phyloP scores from a whole-genome alignment of 2,329 filamentous ascomycete genomes.

The Aspergillus proliferans region DNA sequence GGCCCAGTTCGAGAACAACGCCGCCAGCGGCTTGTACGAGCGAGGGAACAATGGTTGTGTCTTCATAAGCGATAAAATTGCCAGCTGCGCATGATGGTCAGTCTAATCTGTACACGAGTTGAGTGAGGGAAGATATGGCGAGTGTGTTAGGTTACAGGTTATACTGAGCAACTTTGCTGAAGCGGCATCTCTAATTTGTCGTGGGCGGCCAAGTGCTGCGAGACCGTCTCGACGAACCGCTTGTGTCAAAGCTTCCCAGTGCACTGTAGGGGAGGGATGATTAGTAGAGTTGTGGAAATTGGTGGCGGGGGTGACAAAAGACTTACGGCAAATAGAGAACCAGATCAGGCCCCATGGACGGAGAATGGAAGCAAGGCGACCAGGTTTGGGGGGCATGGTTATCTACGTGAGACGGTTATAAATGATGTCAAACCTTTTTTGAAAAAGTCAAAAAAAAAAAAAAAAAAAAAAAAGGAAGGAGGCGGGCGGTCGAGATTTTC shows the following conservation, averaged over 20 bases:
- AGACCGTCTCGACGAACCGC: constrained; percentile 13
- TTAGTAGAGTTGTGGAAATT: too few relatives aligned
- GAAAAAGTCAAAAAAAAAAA: too few relatives aligned
- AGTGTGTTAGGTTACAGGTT: constrained; percentile 7
- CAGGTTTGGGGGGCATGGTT: too few relatives aligned
- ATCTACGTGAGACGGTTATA: too few relatives aligned
- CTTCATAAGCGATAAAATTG: constrained; percentile 28
- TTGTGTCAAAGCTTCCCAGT: constrained; percentile 12
- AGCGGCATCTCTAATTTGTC: constrained; percentile 13
- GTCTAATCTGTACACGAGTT: neutral
- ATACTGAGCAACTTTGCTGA: constrained; percentile 12
- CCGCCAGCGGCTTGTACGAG: constrained; percentile 27
- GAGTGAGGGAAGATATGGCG: too few relatives aligned
- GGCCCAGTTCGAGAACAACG: constrained; percentile 40
- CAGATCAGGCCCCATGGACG: too few relatives aligned
- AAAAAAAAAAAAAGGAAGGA: too few relatives aligned
- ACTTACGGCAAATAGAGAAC: too few relatives aligned
- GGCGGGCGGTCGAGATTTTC: too few relatives aligned
- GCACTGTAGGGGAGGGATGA: constrained; percentile 3
- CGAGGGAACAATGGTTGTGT: constrained; percentile 27
- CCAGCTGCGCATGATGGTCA: constrained; percentile 14
- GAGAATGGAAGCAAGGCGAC: too few relatives aligned
- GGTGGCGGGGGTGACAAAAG: too few relatives aligned
- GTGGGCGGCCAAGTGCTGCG: constrained; percentile 5
- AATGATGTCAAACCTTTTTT: too few relatives aligned